These are phyloP conservation scores for Acanthamoeba triangularis DNA, from an alignment of 208 protist species.

Conservation along the genomic window DNA sequence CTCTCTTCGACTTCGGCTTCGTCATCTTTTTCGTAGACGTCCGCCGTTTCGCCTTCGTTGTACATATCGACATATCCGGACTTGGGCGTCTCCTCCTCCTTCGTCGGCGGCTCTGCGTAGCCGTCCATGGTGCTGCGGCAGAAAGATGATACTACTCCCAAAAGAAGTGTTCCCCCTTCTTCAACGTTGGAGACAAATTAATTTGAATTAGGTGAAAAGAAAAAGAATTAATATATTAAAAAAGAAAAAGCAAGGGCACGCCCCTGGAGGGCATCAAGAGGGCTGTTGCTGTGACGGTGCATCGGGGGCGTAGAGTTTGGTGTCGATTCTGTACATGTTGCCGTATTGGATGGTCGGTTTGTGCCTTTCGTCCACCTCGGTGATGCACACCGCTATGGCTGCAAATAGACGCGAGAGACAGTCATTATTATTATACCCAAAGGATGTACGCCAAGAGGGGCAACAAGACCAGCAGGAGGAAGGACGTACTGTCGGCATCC, in stretches of 20 bases:
- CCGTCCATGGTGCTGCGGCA: slow-evolving; percentile 37
- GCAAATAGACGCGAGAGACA: background rate
- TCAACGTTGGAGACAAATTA: background rate
- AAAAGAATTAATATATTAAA: background rate
- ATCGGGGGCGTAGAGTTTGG: slow-evolving; percentile 74
- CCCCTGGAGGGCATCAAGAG: background rate
- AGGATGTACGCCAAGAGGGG: background rate
- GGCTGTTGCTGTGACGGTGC: slow-evolving; percentile 21
- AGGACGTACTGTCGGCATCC: slow-evolving; percentile 76
- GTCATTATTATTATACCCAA: no score
- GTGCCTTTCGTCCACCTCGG: slow-evolving; percentile 81
- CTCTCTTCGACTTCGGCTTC: background rate
- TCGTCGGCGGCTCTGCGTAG: background rate
- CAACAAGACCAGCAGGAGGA: background rate
- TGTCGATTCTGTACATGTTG: slow-evolving; percentile 85
- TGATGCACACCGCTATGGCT: slow-evolving; percentile 86
- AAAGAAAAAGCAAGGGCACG: background rate
- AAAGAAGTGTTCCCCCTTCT: no score
- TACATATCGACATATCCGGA: background rate
- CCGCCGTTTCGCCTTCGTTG: background rate
- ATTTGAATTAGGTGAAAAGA: background rate
- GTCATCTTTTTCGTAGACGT: background rate
- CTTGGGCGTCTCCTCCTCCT: background rate
- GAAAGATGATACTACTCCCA: no score
- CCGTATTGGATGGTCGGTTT: slow-evolving; percentile 85